phyloP scores from a whole-genome alignment of 2,329 filamentous ascomycete genomes.

The Colletotrichum sp. region DNA sequence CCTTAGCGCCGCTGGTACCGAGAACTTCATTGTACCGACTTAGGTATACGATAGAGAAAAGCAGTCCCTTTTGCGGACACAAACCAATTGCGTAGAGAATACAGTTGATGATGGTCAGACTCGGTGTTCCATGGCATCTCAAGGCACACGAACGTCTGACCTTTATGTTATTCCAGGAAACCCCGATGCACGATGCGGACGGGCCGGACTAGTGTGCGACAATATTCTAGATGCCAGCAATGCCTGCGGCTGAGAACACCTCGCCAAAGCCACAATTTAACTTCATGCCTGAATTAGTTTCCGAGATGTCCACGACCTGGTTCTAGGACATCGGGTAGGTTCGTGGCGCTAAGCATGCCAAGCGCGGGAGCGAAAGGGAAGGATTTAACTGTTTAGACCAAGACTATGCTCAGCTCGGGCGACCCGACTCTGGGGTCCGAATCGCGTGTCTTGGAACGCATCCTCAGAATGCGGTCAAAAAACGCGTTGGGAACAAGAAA shows the following conservation, averaged over 20 bases:
- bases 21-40: background rate
- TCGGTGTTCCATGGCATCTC: background rate
- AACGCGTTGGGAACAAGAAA: background rate
- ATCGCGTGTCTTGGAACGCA: background rate
- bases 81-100: background rate
- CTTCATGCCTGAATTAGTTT: background rate
- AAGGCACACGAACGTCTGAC: background rate
- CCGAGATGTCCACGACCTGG: background rate
- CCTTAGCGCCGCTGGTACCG: background rate
- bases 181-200: background rate
- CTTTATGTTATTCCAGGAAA: background rate
- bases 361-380: background rate
- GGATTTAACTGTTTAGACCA: background rate
- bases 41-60: background rate
- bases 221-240: background rate
- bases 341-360: background rate
- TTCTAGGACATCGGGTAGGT: background rate
- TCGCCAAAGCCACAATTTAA: background rate
- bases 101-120: background rate
- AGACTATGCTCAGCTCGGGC: background rate
- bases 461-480: background rate
- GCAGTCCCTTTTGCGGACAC: background rate
- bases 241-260: background rate
- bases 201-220: background rate
- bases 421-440: background rate